Evolutionary conservation across 768 basidiomycete species (phyloP).

Genomic region (Zangia roseola): DNA sequence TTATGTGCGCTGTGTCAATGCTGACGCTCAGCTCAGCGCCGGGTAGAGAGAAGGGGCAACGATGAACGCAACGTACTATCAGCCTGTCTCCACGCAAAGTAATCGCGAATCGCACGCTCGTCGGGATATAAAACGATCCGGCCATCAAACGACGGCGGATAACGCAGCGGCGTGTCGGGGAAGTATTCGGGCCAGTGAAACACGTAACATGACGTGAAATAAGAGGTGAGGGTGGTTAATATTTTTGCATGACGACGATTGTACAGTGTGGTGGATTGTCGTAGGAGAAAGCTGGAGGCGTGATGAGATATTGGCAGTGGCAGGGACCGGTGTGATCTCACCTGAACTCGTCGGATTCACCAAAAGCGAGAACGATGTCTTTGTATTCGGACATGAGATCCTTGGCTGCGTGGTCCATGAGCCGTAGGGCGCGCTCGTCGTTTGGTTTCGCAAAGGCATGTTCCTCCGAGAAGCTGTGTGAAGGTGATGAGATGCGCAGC

Average conservation of each 20-base stretch:
- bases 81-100: constrained; percentile 94
- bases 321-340: constrained; percentile 24
- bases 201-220: constrained; percentile 90
- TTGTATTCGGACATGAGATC: constrained; percentile 78
- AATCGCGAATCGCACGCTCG: constrained; percentile 74
- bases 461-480: constrained; percentile 72
- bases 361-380: constrained; percentile 87
- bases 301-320: too few species aligned
- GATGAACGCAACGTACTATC: constrained; percentile 71
- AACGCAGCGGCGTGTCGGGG: constrained; percentile 64
- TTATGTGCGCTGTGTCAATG: constrained; percentile 85
- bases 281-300: constrained; percentile 75
- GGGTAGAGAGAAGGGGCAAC: background rate
- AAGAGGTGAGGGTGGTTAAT: constrained; percentile 74
- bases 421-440: constrained; percentile 76
- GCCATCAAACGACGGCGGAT: constrained; percentile 93
- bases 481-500: background rate
- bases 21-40: constrained; percentile 13
- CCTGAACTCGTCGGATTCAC: constrained; percentile 98
- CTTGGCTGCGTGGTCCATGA: constrained; percentile 91
- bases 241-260: constrained; percentile 89
- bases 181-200: constrained; percentile 84
- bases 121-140: constrained; percentile 81
- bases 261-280: constrained; percentile 71
- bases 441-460: constrained; percentile 91